Conservation (phyloP, 2,329 filamentous ascomycete species). For the Penicillium brasilianum region DNA sequence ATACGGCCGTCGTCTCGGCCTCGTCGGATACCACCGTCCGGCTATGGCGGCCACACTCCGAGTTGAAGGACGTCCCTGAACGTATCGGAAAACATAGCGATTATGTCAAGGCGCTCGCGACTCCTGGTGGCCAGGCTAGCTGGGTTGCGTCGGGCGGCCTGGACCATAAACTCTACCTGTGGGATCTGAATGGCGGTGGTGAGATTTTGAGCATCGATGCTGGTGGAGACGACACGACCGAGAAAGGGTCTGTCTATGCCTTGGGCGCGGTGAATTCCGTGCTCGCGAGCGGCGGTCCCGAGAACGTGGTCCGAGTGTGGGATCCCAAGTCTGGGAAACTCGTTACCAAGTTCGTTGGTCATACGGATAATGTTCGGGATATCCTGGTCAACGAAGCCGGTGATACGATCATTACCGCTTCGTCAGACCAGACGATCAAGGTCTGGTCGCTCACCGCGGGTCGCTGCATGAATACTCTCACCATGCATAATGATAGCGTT, state of each 20-base stretch:
- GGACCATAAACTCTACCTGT: slow-evolving; percentile 88
- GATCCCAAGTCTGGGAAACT: slow-evolving; percentile 86
- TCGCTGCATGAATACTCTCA: slow-evolving; percentile 95
- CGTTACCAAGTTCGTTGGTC: slow-evolving; percentile 94
- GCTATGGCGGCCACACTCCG: slow-evolving; percentile 79
- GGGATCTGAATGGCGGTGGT: slow-evolving; percentile 88
- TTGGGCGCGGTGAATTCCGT: slow-evolving; percentile 79
- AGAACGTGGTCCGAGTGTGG: slow-evolving; percentile 91
- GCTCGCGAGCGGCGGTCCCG: slow-evolving; percentile 89
- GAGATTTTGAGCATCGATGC: slow-evolving; percentile 83
- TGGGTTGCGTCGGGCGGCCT: slow-evolving; percentile 96
- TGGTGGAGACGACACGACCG: slow-evolving; percentile 74
- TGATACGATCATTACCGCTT: slow-evolving; percentile 90
- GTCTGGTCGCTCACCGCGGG: slow-evolving; percentile 96
- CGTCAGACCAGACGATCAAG: slow-evolving; percentile 96
- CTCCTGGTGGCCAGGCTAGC: slow-evolving; percentile 69
- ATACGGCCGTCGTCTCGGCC: slow-evolving; percentile 80
- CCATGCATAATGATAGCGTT: slow-evolving; percentile 98
- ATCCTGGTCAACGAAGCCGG: slow-evolving; percentile 88
- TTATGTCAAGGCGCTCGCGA: slow-evolving; percentile 93
- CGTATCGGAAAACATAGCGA: slow-evolving; percentile 93
- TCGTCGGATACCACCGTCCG: slow-evolving; percentile 95
- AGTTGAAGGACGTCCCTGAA: slow-evolving; percentile 67
- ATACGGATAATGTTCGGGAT: slow-evolving; percentile 91
- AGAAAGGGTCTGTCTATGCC: slow-evolving; percentile 96